Percentiles rank a stretch among this genome's conserved stretches.
These are phyloP conservation scores for Artomyces pyxidatus DNA, from an alignment of 768 basidiomycete genomes.

Conservation along the genomic window DNA sequence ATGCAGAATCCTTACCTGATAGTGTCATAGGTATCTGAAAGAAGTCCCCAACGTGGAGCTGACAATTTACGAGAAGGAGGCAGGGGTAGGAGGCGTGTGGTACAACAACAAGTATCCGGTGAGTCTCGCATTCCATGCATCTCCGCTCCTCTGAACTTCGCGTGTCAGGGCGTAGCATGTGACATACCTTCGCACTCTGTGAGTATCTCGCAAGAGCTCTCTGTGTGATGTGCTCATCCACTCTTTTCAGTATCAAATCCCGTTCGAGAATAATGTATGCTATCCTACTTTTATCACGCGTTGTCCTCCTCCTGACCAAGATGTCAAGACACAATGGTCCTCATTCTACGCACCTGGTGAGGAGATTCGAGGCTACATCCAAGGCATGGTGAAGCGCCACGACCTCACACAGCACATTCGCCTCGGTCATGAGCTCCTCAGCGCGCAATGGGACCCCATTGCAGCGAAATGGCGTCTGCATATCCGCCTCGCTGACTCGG, in stretches of 20 bases:
- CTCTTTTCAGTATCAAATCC: neutral
- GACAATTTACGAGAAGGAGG: constrained; percentile 49
- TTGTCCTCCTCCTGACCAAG: neutral
- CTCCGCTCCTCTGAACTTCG: neutral
- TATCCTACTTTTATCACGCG: neutral
- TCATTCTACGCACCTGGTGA: neutral
- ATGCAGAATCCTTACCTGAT: too few relatives aligned
- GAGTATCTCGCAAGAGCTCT: too few relatives aligned
- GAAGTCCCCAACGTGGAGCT: constrained; percentile 36
- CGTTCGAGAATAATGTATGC: constrained; percentile 2
- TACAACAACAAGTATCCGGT: constrained; percentile 28
- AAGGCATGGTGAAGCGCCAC: constrained; percentile 47
- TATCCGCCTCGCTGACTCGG: neutral
- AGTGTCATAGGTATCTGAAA: neutral
- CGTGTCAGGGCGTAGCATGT: constrained; percentile 4
- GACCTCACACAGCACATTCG: constrained; percentile 44
- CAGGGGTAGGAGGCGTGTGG: constrained; percentile 56
- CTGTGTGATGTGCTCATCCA: too few relatives aligned
- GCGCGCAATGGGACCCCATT: neutral
- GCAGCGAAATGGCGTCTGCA: constrained; percentile 1
- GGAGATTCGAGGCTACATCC: constrained; percentile 49
- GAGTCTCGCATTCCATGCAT: neutral
- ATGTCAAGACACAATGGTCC: constrained; percentile 11
- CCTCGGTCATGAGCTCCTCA: constrained; percentile 31
- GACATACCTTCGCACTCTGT: constrained; percentile 3